A percentile compares a stretch with the other conserved stretches of the same genome.
phyloP scores from a whole-genome alignment of 148 eudicot species.

The Camellia lanceoleosa region DNA sequence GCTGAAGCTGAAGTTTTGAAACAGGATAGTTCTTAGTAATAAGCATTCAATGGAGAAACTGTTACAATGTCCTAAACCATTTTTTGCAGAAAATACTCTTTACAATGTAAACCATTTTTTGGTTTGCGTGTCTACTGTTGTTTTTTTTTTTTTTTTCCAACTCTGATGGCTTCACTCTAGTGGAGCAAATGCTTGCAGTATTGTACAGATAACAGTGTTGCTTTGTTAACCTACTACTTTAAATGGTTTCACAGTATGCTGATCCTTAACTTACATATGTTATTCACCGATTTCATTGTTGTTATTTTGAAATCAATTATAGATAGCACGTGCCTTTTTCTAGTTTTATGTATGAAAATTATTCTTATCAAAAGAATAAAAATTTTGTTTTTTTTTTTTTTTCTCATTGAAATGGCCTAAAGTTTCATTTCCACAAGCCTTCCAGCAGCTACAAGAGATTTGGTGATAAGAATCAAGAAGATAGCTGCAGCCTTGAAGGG shows the following conservation, averaged over 20 bases:
- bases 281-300: neutral
- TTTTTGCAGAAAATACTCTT: neutral
- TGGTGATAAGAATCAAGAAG: too few species aligned
- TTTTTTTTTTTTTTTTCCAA: neutral
- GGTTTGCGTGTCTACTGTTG: neutral
- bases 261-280: neutral
- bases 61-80: neutral
- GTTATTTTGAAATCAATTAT: neutral
- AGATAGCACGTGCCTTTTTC: neutral
- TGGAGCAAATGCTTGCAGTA: neutral
- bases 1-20: slow-evolving; percentile 57
- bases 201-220: neutral
- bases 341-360: neutral
- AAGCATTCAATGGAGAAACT: neutral
- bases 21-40: slow-evolving; percentile 13
- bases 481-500: too few species aligned
- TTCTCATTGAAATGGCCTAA: too few species aligned
- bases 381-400: neutral
- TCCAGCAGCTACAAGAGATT: too few species aligned
- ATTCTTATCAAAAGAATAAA: neutral
- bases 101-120: neutral
- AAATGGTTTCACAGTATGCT: neutral
- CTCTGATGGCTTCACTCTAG: neutral
- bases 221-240: neutral
- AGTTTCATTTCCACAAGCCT: too few species aligned